phyloP scores from a whole-genome alignment of 2,329 filamentous ascomycete genomes.

The Metarhizium rileyi region DNA sequence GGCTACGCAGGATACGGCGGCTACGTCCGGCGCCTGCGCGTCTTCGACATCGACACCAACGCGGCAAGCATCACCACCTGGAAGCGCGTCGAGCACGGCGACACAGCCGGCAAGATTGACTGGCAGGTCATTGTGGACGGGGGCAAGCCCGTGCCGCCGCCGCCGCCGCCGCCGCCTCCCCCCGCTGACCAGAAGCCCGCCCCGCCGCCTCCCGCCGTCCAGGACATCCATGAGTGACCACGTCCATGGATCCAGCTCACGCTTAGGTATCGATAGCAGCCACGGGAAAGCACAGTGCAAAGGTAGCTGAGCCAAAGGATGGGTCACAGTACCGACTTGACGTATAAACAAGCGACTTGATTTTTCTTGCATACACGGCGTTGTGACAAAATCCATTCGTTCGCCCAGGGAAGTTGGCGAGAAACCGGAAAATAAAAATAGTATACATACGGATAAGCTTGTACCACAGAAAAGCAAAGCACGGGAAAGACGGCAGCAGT shows the following conservation, averaged over 20 bases:
- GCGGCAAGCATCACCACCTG: slow-evolving; percentile 82
- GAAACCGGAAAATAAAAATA: neutral
- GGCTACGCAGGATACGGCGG: slow-evolving; percentile 88
- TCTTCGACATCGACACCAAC: slow-evolving; percentile 93
- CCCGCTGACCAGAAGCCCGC: slow-evolving; percentile 1
- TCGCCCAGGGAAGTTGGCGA: no score
- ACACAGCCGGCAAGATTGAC: slow-evolving; percentile 44
- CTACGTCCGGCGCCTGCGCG: slow-evolving; percentile 71
- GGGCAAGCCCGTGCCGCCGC: slow-evolving; percentile 34
- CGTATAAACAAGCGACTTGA: neutral
- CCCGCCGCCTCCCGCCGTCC: slow-evolving; percentile 8
- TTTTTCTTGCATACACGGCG: slow-evolving; percentile 1
- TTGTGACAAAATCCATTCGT: neutral
- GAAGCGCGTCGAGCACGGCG: slow-evolving; percentile 71
- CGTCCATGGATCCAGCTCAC: neutral
- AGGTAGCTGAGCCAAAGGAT: no score
- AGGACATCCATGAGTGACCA: slow-evolving; percentile 8
- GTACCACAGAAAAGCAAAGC: neutral
- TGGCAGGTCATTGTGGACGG: slow-evolving; percentile 58
- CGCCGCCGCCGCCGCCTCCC: slow-evolving; percentile 10
- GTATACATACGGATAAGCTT: neutral
- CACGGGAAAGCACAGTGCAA: no score
- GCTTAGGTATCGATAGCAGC: no score
- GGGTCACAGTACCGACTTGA: neutral
- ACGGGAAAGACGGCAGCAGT: neutral